Base-by-base conservation (phyloP, 768 basidiomycete genomes). In the Tephrocybe sp. region DNA sequence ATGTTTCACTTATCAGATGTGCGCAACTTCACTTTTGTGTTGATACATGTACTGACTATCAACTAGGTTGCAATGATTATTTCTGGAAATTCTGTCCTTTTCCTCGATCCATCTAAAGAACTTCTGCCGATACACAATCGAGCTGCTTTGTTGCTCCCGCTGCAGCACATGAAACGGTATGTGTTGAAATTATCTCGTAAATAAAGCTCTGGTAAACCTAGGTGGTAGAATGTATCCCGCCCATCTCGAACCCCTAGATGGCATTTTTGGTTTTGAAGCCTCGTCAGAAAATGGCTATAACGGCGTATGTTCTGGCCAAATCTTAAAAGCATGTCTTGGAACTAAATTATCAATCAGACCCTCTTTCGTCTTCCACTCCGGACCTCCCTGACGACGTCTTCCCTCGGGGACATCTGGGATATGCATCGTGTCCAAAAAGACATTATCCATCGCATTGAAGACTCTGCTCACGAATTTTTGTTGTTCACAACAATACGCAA, bases 1-100 rank as follows among this genome's bases (percentile, higher is more conserved):
- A 75, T 80, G 69, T 82, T 74, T 49, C 76, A 79, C 52, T 71
- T 80, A 44, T 71, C 75, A 0, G 78, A 80, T 62, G 79, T 79
- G 42, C 43, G 66, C 41, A 9, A 11, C 21, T 4, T 11, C 36
- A 9, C 19, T 9, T 28, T 35, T 30, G 18, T 47, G 27, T 11
- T 4, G 3, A 24, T 5, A 3, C 9, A 16, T 11, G 9, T n/a
- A 35, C 40, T 50, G 22, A 44, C 34, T 25, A 12, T 16, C 6
- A 32, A 30, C 9, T 40, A 75, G 68, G 47, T 71, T 49, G 66
- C 64, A 0, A 64, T 68, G 37, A 56, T 71, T 28, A 55, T 72
- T n/a, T 71, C 70, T 1, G 64, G 67, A 22, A 44, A 56, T 5
- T 28, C 52, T 19, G 64, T 69, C 1, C 44, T 70, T 4, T 75